Percentiles rank a stretch among this genome's conserved stretches.
Conservation (phyloP, 129 eudicot genomes). For the Calendula officinalis region DNA sequence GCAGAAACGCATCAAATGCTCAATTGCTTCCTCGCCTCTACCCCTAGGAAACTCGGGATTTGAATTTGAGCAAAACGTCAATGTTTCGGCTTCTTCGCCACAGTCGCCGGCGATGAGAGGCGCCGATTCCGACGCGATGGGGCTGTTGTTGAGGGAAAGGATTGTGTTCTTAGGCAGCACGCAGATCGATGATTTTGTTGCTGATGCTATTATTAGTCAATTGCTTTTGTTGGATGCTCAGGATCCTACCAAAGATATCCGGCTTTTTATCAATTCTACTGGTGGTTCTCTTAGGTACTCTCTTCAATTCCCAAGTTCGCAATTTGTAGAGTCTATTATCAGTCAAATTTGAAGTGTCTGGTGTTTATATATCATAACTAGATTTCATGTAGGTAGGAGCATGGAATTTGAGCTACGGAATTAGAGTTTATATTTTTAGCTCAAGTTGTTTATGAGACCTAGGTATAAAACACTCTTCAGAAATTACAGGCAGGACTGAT, state of each 20-base stretch:
- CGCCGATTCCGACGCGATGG: slow-evolving; percentile 68
- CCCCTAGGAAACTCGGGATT: slow-evolving; percentile 2
- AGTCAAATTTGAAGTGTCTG: slow-evolving; percentile 46
- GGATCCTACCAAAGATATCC: slow-evolving; percentile 70
- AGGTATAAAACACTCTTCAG: too few species aligned
- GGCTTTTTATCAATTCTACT: slow-evolving; percentile 75
- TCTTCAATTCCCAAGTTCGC: too few species aligned
- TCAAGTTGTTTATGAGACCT: too few species aligned
- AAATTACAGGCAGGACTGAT: too few species aligned
- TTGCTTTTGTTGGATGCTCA: slow-evolving; percentile 83
- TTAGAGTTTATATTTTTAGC: too few species aligned
- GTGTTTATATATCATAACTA: background rate
- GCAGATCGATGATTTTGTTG: slow-evolving; percentile 77
- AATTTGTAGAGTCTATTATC: background rate
- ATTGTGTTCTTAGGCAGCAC: slow-evolving; percentile 70
- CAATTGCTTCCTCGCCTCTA: slow-evolving; percentile 22
- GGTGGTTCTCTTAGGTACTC: slow-evolving; percentile 85
- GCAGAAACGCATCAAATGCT: slow-evolving; percentile 27
- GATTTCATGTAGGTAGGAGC: background rate
- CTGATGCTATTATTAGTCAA: slow-evolving; percentile 92
- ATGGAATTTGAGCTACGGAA: background rate
- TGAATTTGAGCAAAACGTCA: slow-evolving; percentile 11
- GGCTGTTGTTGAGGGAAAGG: slow-evolving; percentile 67
- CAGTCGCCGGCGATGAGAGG: slow-evolving; percentile 68
- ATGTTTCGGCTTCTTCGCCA: slow-evolving; percentile 33